phyloP scores from a whole-genome alignment of 1,139 yeast genomes.

The Magnusiomyces paraingens region DNA sequence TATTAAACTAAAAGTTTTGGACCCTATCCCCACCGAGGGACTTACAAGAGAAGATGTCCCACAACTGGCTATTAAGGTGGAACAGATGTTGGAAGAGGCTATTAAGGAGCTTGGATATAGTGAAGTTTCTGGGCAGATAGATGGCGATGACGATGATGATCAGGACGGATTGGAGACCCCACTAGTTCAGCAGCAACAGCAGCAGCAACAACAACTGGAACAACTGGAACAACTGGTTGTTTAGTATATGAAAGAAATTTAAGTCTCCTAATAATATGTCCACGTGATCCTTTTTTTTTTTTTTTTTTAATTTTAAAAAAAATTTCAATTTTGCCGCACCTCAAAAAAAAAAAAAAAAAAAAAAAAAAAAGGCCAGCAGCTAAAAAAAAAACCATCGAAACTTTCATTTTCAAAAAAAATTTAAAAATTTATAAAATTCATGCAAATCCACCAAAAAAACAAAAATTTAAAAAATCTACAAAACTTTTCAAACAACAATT shows the following conservation, averaged over 20 bases:
- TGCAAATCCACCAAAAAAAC: background rate
- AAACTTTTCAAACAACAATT: too few species aligned
- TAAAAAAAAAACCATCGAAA: too few species aligned
- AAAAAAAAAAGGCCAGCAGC: too few species aligned
- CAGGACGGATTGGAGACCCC: background rate
- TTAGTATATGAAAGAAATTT: background rate
- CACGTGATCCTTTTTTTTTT: background rate
- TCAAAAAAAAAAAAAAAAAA: too few species aligned
- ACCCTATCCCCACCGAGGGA: constrained; percentile 56
- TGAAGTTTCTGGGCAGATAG: constrained; percentile 1
- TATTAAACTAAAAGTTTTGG: constrained; percentile 57
- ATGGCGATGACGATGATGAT: background rate
- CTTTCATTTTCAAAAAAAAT: too few species aligned
- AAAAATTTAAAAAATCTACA: too few species aligned
- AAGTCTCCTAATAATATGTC: background rate
- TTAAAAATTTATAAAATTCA: too few species aligned
- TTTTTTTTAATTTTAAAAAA: background rate
- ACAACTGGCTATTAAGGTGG: constrained; percentile 39
- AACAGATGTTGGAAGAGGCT: constrained; percentile 37
- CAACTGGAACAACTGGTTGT: background rate
- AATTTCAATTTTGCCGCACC: background rate
- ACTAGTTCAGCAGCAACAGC: background rate
- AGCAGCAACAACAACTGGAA: background rate
- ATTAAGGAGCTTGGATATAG: constrained; percentile 31
- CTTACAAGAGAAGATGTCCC: constrained; percentile 55